Base-by-base conservation (phyloP, 2,329 filamentous ascomycete species). In the Exophiala mesophila region DNA sequence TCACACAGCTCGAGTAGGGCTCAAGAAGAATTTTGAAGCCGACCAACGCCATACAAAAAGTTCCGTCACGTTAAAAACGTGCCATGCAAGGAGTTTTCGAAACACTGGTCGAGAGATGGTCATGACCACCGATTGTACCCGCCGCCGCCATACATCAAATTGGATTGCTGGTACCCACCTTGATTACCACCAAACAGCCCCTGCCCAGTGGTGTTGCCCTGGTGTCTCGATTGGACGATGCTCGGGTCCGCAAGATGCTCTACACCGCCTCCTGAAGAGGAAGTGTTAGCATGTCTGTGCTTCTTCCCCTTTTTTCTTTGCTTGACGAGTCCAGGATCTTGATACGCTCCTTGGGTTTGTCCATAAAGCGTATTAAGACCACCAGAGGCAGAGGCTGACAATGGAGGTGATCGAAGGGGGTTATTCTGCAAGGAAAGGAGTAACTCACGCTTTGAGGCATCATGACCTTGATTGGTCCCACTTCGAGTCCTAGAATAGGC, bases 251-350 rank as follows among this genome's bases (percentile, higher is more conserved):
- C 88, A 89, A 95, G 88, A 94, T 97, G 89, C 76, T 94, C 89
- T 90, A 96, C 82, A 77, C 87, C 89, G 86, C 88, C 87, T 81
- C 88, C 89, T 82, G 88, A 94, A 82, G 90, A 97, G 86, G 89
- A 95, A 90, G 90, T 96, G 88, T 96, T 95, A 92, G 88, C 90
- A 83, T 96, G 89, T 83, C 89, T 94, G 79, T 96, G 90, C 88
- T 96, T 96, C 82, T 95, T 96, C 77, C 88, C 88, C 88, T 95
- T 95, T 82, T 95, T 96, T 84, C 94, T 95, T 80, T 94, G 88
- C 83, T 95, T 94, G 74, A 86, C 83, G 65, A 71, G 69, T 73
- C 85, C 85, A 73, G 83, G 82, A 67, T 94, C 88, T 82, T 89
- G 85, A 74, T 87, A 88, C 72, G 80, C 79, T 75, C 85, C 86